Conservation (phyloP, 306 rosid species). For the Betula pendula region DNA sequence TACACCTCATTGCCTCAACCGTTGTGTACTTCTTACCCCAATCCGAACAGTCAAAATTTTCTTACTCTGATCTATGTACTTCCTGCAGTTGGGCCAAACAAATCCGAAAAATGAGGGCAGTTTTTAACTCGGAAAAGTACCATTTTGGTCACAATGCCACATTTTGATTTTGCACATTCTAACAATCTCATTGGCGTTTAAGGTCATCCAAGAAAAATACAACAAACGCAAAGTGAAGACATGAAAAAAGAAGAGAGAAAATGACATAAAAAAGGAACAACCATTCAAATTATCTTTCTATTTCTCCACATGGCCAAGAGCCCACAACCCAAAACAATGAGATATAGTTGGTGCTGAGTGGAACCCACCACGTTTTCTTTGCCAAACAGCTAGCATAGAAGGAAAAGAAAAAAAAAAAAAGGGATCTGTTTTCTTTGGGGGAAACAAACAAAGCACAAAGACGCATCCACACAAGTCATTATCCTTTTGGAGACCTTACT, state of each 20-base stretch:
- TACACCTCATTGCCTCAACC: not conserved
- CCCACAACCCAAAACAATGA: slow-evolving; percentile 40
- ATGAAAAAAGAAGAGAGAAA: slow-evolving; percentile 6
- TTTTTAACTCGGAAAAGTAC: not conserved
- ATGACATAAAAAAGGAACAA: slow-evolving; percentile 22
- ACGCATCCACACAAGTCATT: slow-evolving; percentile 31
- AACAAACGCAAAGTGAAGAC: slow-evolving; percentile 29
- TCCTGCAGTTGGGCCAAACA: slow-evolving; percentile 7
- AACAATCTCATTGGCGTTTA: slow-evolving; percentile 14
- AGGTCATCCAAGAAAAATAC: slow-evolving; percentile 24
- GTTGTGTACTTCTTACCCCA: not conserved
- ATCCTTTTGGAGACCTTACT: slow-evolving; percentile 28
- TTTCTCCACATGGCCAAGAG: slow-evolving; percentile 45
- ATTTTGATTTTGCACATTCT: slow-evolving; percentile 23
- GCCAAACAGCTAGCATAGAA: slow-evolving; percentile 58
- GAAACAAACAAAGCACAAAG: slow-evolving; percentile 40
- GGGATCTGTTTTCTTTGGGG: slow-evolving; percentile 17
- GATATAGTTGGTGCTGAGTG: slow-evolving; percentile 34
- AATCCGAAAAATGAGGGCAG: not conserved
- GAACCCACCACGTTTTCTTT: slow-evolving; percentile 52
- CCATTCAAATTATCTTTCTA: slow-evolving; percentile 28
- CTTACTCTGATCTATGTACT: slow-evolving; percentile 7
- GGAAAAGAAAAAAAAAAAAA: not conserved
- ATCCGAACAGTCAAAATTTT: slow-evolving; percentile 28
- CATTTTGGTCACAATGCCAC: not conserved